A percentile compares a stretch with the other conserved stretches of the same genome.
phyloP scores from a whole-genome alignment of 192 early-diverging fungal genomes.

The Gorgonomyces haynaldii region DNA sequence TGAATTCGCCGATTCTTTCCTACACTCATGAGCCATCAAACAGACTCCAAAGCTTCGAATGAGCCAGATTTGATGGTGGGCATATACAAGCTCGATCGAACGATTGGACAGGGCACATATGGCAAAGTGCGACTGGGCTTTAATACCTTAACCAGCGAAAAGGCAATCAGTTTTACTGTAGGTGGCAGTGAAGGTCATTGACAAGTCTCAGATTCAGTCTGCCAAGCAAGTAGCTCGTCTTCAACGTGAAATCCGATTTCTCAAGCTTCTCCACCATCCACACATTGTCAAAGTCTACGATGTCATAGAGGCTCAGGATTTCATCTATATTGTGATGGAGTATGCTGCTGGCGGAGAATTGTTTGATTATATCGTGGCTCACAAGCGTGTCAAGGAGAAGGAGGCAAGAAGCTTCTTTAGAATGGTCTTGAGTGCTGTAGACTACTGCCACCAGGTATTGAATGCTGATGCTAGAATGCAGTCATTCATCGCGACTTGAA shows the following conservation, averaged over 20 bases:
- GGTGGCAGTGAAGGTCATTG: conserved; percentile 32
- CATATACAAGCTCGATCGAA: conserved; percentile 27
- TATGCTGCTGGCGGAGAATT: conserved; percentile 76
- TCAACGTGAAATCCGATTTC: conserved; percentile 55
- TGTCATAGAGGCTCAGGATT: conserved; percentile 65
- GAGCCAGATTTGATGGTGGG: conserved; percentile 8
- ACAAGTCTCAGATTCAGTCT: conserved; percentile 30
- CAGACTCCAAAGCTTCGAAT: not conserved
- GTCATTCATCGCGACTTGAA: conserved; percentile 72
- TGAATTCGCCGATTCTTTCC: too few relatives aligned
- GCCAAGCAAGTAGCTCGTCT: conserved; percentile 64
- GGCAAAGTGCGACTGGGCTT: conserved; percentile 40
- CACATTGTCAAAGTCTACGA: conserved; percentile 83
- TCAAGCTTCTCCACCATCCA: conserved; percentile 79
- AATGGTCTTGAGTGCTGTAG: conserved; percentile 61
- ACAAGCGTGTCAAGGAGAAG: conserved; percentile 66
- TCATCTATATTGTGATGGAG: conserved; percentile 79
- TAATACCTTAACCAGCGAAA: conserved; percentile 25
- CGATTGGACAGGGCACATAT: conserved; percentile 45
- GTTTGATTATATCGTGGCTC: conserved; percentile 72
- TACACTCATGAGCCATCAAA: not conserved
- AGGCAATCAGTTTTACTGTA: conserved; percentile 12
- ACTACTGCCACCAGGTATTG: conserved; percentile 49
- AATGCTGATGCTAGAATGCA: conserved; percentile 23
- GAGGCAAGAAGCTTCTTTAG: conserved; percentile 81